Conservation (phyloP, 179 eudicot genomes). For the Gypsophila paniculata region DNA sequence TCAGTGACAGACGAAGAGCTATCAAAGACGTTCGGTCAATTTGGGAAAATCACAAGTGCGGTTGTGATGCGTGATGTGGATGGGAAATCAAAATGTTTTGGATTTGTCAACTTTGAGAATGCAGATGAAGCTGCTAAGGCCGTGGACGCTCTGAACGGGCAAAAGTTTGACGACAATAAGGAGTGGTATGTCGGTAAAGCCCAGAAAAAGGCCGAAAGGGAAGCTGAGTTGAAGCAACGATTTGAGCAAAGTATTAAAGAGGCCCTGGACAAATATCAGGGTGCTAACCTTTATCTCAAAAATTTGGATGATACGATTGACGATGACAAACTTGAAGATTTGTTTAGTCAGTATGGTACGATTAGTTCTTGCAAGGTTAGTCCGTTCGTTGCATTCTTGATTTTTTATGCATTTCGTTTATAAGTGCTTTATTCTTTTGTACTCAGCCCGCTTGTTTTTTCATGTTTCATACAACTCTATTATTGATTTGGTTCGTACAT, state of each 20-base stretch:
- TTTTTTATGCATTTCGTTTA: no score
- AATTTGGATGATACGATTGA: slow-evolving; percentile 67
- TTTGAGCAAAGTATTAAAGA: slow-evolving; percentile 64
- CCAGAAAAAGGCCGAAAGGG: slow-evolving; percentile 79
- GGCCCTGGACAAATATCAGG: slow-evolving; percentile 59
- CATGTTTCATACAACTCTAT: no score
- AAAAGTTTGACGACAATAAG: slow-evolving; percentile 54
- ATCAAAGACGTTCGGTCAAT: slow-evolving; percentile 47
- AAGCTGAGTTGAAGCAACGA: slow-evolving; percentile 48
- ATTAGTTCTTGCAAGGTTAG: slow-evolving; percentile 74
- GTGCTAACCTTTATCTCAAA: slow-evolving; percentile 59
- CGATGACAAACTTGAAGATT: slow-evolving; percentile 69
- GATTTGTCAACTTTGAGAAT: slow-evolving; percentile 73
- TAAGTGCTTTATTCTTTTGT: no score
- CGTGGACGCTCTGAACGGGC: slow-evolving; percentile 60
- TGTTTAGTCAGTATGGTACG: slow-evolving; percentile 59
- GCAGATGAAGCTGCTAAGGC: slow-evolving; percentile 73
- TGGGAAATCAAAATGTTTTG: slow-evolving; percentile 72
- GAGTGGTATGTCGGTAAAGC: slow-evolving; percentile 88
- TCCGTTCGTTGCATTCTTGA: slow-evolving; percentile 5
- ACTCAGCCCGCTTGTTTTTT: no score
- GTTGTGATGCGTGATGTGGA: slow-evolving; percentile 66
- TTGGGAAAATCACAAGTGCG: slow-evolving; percentile 62
- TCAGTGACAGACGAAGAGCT: slow-evolving; percentile 59
- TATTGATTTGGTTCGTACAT: slow-evolving; percentile 1